Evolutionary conservation across 2,329 filamentous ascomycete genomes (phyloP), one percentile per base, ranked within the genome.

Genomic region (Beauveria sp.): DNA sequence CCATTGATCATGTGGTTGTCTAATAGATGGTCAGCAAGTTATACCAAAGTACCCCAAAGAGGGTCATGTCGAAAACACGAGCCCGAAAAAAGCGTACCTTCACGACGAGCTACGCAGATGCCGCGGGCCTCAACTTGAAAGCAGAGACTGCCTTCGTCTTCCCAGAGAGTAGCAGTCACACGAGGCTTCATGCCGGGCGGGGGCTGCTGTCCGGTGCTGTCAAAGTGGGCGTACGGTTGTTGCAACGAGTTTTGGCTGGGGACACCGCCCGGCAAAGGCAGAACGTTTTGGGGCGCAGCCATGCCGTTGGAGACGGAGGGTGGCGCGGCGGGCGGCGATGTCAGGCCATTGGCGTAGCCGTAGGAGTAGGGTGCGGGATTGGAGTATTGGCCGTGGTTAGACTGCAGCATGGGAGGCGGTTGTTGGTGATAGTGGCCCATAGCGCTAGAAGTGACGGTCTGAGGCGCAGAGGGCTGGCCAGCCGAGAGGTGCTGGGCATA

Each of bases 1-100:
- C 94, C 94, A 70, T 97, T 99, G 75, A 99, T 97, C 91, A 99
- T 97, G 77, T 96, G 91, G 75, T 97, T 97, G 69, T 97, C 93
- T 57, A 26, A 22, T n/a, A 14, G 20, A 53, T 40, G 5, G 22
- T 34, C 5, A 48, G 41, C 5, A 44, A 22, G 3, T 24, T 2
- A 64, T 54, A 5, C 7, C 51, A 43, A 12, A 34, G 53, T 44
- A 41, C 10, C 12, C 12, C 34, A 43, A 26, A 12, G 16, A 22
- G 18, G n/a, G 8, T 7, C 5, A 46, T 22, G 20, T 22, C 18
- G 8, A 5, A 20, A 18, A 8, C 22, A 47, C 2, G 34, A 18
- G 37, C 61, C 48, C 61, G 24, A 9, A 18, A 44, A 18, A 44
- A 12, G 70, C 79, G 67, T 76, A 94, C 91, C 92, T 84, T 97